Percentiles rank a stretch among this genome's conserved stretches.
Evolutionary conservation across 352 stramenopile genomes (phyloP).

Genomic region (Globisporangium polare): DNA sequence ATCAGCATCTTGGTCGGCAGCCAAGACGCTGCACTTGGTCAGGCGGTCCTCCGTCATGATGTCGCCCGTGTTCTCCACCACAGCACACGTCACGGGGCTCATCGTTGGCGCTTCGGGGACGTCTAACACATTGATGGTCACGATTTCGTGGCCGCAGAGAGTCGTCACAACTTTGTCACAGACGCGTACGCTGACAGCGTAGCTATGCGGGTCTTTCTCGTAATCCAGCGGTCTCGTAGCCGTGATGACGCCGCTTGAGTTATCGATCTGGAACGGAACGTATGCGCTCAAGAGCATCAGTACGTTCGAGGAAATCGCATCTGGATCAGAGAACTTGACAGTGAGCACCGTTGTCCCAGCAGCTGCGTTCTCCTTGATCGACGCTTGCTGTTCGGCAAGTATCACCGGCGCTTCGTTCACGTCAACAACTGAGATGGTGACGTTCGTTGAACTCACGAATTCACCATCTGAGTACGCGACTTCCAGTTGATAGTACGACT

Average conservation of each 20-base stretch:
- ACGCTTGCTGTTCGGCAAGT: constrained; percentile 15
- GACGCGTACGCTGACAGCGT: constrained; percentile 35
- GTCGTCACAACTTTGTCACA: constrained; percentile 28
- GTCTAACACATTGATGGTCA: constrained; percentile 30
- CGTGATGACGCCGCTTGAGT: constrained; percentile 18
- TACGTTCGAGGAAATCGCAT: constrained; percentile 23
- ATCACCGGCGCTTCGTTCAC: constrained; percentile 49
- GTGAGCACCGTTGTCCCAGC: constrained; percentile 26
- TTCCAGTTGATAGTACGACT: neutral
- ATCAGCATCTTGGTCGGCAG: constrained; percentile 31
- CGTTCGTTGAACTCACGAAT: constrained; percentile 19
- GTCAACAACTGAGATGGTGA: constrained; percentile 36
- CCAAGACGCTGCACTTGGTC: constrained; percentile 30
- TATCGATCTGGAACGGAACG: constrained; percentile 8
- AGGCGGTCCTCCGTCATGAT: constrained; percentile 19
- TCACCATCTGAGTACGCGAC: constrained; percentile 20
- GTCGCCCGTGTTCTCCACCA: constrained; percentile 43
- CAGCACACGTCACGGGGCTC: constrained; percentile 21
- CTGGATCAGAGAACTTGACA: constrained; percentile 31
- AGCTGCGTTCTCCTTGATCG: constrained; percentile 35
- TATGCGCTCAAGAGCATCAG: constrained; percentile 4
- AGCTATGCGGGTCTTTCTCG: constrained; percentile 32
- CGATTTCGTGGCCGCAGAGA: constrained; percentile 35
- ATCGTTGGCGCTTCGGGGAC: constrained; percentile 35
- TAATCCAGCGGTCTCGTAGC: constrained; percentile 43